Percentiles rank a stretch among this genome's conserved stretches.
These are phyloP conservation scores for Lipomyces sp. DNA, from an alignment of 805 yeast genomes.

Conservation along the genomic window DNA sequence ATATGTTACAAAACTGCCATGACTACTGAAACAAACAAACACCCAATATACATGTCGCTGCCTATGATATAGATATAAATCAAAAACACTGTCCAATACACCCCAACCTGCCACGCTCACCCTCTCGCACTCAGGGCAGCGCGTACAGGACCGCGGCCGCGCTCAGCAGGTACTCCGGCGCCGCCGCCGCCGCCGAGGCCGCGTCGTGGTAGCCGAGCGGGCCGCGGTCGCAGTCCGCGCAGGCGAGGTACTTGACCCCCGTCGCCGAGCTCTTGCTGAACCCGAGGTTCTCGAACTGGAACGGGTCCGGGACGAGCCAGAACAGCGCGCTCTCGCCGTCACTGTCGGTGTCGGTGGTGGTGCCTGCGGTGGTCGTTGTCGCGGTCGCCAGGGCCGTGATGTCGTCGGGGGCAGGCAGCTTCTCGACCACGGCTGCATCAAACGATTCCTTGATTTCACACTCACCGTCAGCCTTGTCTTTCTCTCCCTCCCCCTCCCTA, in stretches of 20 bases:
- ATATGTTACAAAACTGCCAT: too few species aligned
- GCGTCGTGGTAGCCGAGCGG: conserved; percentile 30
- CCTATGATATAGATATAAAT: too few species aligned
- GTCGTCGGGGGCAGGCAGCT: not conserved
- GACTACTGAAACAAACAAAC: too few species aligned
- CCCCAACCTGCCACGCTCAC: too few species aligned
- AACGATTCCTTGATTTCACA: not conserved
- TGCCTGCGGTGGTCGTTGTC: not conserved
- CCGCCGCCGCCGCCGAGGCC: not conserved
- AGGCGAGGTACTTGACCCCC: conserved; percentile 29
- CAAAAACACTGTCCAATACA: too few species aligned
- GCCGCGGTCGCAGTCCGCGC: conserved; percentile 32
- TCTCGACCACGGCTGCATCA: not conserved
- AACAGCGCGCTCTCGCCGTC: conserved; percentile 10
- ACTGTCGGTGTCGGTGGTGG: not conserved
- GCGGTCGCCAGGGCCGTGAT: not conserved
- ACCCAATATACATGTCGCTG: too few species aligned
- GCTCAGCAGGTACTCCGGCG: conserved; percentile 14
- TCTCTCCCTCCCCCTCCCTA: too few species aligned
- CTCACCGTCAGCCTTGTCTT: too few species aligned
- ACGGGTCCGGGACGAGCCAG: conserved; percentile 28
- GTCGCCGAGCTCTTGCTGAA: conserved; percentile 23
- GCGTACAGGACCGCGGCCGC: conserved; percentile 18
- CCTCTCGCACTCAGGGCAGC: not conserved
- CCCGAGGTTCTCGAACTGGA: conserved; percentile 30